Evolutionary conservation across 805 yeast species (phyloP), one percentile per base, ranked within the genome.

Genomic region (Candida coquimbonensis): DNA sequence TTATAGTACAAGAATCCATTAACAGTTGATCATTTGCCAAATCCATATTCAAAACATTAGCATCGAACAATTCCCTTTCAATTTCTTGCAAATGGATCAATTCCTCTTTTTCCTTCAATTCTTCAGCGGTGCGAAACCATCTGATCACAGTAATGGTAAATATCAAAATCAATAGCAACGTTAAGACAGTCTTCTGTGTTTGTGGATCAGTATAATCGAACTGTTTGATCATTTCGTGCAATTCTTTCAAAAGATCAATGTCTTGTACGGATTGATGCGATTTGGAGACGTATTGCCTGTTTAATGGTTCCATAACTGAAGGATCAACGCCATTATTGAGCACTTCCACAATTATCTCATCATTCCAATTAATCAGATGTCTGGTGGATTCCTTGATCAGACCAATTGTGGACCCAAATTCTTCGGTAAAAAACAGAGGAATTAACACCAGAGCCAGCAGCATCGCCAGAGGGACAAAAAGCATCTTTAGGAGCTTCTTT

Each of bases 1-100:
- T 24, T 13, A 45, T 27, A 11, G 48, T 37, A 34, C 48, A 45
- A 6, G 36, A 9, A 7, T 42, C 44, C 36, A 42, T 36, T 24
- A 21, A 21, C 24, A 42, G 14, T 31, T 36, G 44, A 21, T 17
- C 19, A 6, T 14, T 16, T 11, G 38, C 21, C 4, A 36, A 5
- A 4, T 27, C 39, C 11, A 42, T 36, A 14, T 42, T 17, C 13
- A 36, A 12, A 7, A 40, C 21, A 13, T 17, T 14, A 4, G 6
- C 7, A 13, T 39, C 14, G 3, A 19, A 13, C 3, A 14, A 14
- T 19, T 17, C 36, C 14, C 21, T 25, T 21, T 33, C 29, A 13
- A 7, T 8, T 32, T 31, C 25, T 21, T 21, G 19, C 13, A 16
- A 12, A 9, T 9, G 21, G 12, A 3, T 11, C 5, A 32, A 17